Base-by-base conservation (phyloP, 306 rosid species). In the Potentilla sterilis region DNA sequence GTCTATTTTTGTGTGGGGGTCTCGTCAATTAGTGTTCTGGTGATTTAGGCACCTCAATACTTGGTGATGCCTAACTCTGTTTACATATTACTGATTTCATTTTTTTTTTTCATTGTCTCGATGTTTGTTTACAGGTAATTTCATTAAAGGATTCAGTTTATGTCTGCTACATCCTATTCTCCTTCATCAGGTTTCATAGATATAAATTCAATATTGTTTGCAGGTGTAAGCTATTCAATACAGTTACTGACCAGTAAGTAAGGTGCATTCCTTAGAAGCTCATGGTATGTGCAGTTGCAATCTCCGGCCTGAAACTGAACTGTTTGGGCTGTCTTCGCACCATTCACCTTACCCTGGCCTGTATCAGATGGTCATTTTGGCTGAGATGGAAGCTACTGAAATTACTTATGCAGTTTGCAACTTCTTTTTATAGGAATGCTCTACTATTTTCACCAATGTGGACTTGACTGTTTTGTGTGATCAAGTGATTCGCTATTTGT, bases 221-320 rank as follows among this genome's bases (percentile, higher is more conserved):
- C 77, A 93, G 98, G 89, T 87, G 85, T 71, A 92, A 87, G 85
- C 86, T 93, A 67, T 93, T 89, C 87, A 83, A 86, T 85, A 91
- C 97, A 72, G 83, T 87, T 19, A 88, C 88, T 75, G 94, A 91
- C 89, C 97, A 93, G 73, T 88, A 93, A 83, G 90, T 86, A 47
- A 89, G 96, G 78, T 89, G 89, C 86, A 89, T 91, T 75, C 87
- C 88, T 1, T 91, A 87, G 84, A 77, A 75, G 87, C 55, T 42
- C 24, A 48, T 40, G 71, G 54, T n/a, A 76, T 52, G 59, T 19
- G 37, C 38, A 46, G 43, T 46, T 65, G 15, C 64, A 32, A 69
- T 35, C 19, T 52, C 2, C 35, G 9, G 12, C 28, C 4, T 14
- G 9, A 12, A 51, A 37, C 32, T 73, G 38, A 42, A n/a, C 42